These are phyloP conservation scores for Termitomyces sp. DNA, from an alignment of 768 basidiomycete species.

Conservation along the genomic window DNA sequence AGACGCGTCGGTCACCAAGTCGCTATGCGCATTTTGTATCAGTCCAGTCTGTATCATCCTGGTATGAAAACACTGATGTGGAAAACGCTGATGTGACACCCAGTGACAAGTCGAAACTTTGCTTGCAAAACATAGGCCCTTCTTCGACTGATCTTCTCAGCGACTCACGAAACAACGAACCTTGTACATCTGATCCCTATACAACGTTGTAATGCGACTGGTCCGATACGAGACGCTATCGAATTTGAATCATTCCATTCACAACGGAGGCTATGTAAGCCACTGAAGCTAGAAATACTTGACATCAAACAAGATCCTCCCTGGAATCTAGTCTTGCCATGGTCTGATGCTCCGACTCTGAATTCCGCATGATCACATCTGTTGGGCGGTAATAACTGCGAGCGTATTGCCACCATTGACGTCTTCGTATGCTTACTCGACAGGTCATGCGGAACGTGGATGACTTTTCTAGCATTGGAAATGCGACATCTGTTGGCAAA, in stretches of 20 bases:
- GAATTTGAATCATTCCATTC: too few relatives aligned
- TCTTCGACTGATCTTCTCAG: background rate
- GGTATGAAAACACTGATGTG: background rate
- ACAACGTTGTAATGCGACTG: too few relatives aligned
- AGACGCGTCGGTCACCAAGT: conserved; percentile 80
- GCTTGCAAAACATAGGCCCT: too few relatives aligned
- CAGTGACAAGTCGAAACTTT: too few relatives aligned
- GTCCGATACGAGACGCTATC: too few relatives aligned
- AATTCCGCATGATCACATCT: background rate
- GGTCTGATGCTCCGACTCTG: background rate
- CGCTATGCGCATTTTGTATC: conserved; percentile 73
- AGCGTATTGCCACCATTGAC: background rate
- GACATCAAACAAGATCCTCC: background rate
- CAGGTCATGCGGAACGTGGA: background rate
- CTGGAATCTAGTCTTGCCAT: background rate
- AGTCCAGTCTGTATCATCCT: conserved; percentile 77
- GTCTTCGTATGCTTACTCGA: background rate
- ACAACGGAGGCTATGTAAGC: background rate
- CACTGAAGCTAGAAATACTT: too few relatives aligned
- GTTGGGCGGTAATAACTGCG: too few relatives aligned
- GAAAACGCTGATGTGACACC: background rate
- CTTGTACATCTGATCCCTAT: too few relatives aligned
- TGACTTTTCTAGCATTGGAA: background rate
- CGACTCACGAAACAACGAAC: too few relatives aligned
- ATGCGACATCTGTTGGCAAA: background rate